Evolutionary conservation across 1,284 basidiomycete species (phyloP).

Genomic region (Volvariella volvacea): DNA sequence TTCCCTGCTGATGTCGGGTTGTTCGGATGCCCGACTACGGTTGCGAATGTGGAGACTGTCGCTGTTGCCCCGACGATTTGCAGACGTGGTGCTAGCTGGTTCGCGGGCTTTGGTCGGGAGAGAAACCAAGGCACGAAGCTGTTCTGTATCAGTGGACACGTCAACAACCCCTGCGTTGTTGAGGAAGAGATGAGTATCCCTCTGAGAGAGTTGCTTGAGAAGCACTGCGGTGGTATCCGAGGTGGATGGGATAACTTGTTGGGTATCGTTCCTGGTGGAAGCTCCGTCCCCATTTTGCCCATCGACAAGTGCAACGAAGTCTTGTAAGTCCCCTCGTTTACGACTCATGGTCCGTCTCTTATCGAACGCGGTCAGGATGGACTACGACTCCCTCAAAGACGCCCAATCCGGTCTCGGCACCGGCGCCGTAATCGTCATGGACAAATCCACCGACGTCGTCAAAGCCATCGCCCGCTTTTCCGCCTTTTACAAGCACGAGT

Average conservation of each 20-base stretch:
- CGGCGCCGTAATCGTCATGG: conserved; percentile 98
- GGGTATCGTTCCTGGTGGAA: conserved; percentile 93
- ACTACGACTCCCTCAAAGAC: conserved; percentile 97
- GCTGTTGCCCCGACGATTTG: conserved; percentile 97
- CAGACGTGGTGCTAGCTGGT: conserved; percentile 89
- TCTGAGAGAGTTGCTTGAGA: conserved; percentile 89
- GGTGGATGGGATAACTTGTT: conserved; percentile 97
- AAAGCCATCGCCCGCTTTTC: conserved; percentile 91
- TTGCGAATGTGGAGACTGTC: conserved; percentile 98
- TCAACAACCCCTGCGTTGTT: conserved; percentile 96
- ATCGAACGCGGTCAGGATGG: too few relatives aligned
- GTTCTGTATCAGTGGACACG: conserved; percentile 94
- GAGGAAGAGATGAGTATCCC: conserved; percentile 99
- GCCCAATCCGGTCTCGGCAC: conserved; percentile 93
- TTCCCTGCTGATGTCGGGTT: conserved; percentile 98
- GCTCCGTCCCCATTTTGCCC: conserved; percentile 92
- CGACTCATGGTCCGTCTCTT: neutral
- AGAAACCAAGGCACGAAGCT: conserved; percentile 96
- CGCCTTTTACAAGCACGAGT: conserved; percentile 98
- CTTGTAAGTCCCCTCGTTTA: conserved; percentile 66
- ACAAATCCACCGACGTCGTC: conserved; percentile 94
- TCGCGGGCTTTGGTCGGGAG: conserved; percentile 87
- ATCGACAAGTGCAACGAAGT: conserved; percentile 79
- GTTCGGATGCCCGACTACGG: conserved; percentile 95
- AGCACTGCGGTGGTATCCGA: conserved; percentile 91